Conservation (phyloP, 192 early-diverging fungal genomes). For the Spinellus fusiger region DNA sequence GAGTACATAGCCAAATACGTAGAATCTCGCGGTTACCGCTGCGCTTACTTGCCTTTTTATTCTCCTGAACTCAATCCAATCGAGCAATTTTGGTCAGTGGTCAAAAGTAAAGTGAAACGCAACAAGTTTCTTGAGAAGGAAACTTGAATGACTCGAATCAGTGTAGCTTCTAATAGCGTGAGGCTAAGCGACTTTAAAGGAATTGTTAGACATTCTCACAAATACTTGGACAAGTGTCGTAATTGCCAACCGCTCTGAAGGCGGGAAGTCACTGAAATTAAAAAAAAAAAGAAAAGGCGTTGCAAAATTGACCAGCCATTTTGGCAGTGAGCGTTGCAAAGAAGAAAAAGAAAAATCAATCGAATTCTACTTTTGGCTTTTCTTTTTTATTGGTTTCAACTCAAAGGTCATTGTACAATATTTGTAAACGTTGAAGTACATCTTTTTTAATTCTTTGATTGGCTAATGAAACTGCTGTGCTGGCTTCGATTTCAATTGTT, state of each 20-base stretch:
- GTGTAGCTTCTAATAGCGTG: conserved; percentile 10
- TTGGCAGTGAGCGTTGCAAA: conserved; percentile 2
- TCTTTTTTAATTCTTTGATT: conserved; percentile 4
- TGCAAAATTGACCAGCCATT: conserved; percentile 3
- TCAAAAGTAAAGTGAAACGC: conserved; percentile 11
- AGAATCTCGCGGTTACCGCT: not conserved
- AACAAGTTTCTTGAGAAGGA: too few species aligned
- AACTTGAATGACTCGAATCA: conserved; percentile 1
- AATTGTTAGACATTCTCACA: not conserved
- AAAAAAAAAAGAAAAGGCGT: not conserved
- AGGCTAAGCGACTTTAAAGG: not conserved
- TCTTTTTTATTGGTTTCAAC: not conserved
- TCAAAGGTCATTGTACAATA: conserved; percentile 1
- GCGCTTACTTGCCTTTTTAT: conserved; percentile 17
- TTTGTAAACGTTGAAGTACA: conserved; percentile 7
- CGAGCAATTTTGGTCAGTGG: conserved; percentile 23
- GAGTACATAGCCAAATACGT: conserved; percentile 1
- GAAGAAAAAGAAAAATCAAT: not conserved
- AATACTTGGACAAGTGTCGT: conserved; percentile 7
- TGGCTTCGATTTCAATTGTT: conserved; percentile 3
- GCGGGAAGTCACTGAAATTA: too few species aligned
- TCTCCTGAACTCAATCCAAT: conserved; percentile 25
- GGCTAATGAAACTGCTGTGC: conserved; percentile 8
- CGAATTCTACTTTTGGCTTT: not conserved
- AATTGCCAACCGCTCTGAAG: conserved; percentile 2